Percentiles rank a stretch among this genome's conserved stretches.
These are phyloP conservation scores for Diaporthe caulivora DNA, from an alignment of 2,329 filamentous ascomycete species.

Conservation along the genomic window DNA sequence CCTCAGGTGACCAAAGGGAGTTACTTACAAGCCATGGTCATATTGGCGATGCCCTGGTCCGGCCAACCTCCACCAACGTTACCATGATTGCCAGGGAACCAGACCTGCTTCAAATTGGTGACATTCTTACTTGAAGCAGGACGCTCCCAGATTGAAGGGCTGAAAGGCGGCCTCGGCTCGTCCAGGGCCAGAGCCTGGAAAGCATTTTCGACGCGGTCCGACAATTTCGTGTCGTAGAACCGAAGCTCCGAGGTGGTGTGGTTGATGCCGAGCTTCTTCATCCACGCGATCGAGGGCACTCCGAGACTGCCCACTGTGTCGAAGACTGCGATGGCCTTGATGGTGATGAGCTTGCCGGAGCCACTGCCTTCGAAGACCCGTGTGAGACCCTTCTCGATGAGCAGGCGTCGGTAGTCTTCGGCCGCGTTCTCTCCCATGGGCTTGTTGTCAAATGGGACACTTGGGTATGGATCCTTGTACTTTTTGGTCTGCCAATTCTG, in stretches of 20 bases:
- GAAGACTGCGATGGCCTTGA: constrained; percentile 64
- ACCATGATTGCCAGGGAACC: constrained; percentile 79
- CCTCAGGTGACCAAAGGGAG: not conserved
- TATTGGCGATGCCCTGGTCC: constrained; percentile 58
- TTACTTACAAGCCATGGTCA: constrained; percentile 51
- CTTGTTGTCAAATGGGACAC: constrained; percentile 61
- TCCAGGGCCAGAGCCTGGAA: constrained; percentile 72
- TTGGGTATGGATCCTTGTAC: constrained; percentile 62
- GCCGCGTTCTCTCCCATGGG: constrained; percentile 59
- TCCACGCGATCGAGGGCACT: constrained; percentile 59
- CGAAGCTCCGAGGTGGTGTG: constrained; percentile 59
- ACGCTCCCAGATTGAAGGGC: constrained; percentile 68
- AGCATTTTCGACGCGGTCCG: constrained; percentile 65
- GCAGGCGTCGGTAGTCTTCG: constrained; percentile 56
- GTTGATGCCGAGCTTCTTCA: constrained; percentile 61
- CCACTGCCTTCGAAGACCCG: constrained; percentile 55
- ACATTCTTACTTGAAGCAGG: constrained; percentile 51
- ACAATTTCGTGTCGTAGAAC: constrained; percentile 67
- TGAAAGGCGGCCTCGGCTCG: constrained; percentile 66
- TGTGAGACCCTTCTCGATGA: constrained; percentile 57
- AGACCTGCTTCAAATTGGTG: constrained; percentile 64
- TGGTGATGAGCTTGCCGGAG: constrained; percentile 57
- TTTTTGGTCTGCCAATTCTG: constrained; percentile 61
- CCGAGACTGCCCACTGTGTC: constrained; percentile 63
- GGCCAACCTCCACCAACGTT: constrained; percentile 78